Conservation (phyloP, 345 rosid genomes). For the Citrus hindsii region DNA sequence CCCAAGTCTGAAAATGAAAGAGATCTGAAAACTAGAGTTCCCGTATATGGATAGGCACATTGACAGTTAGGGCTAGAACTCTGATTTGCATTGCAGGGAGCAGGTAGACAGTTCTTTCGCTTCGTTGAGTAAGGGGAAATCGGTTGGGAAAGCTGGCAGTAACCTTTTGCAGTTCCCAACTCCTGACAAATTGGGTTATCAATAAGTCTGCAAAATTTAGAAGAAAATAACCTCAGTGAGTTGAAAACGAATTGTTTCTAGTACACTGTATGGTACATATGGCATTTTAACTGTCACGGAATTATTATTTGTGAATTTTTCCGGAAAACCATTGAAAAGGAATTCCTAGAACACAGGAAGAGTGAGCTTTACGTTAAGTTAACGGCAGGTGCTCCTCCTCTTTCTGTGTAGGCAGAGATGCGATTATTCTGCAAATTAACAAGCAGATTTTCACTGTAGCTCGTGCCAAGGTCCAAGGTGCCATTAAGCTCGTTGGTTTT, state of each 20-base stretch:
- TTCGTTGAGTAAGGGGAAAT: constrained; percentile 37
- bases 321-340: background rate
- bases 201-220: constrained; percentile 50
- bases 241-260: background rate
- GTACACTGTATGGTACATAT: background rate
- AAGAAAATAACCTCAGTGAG: background rate
- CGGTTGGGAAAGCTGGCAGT: constrained; percentile 36
- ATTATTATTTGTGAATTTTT: background rate
- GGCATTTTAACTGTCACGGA: background rate
- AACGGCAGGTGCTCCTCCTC: constrained; percentile 5
- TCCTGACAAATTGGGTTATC: constrained; percentile 62
- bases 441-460: constrained; percentile 37
- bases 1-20: constrained; percentile 59
- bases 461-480: constrained; percentile 49
- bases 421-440: constrained; percentile 56
- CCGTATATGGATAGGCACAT: constrained; percentile 67
- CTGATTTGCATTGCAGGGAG: constrained; percentile 31
- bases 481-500: constrained; percentile 48
- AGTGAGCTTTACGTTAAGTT: constrained; percentile 46
- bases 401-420: constrained; percentile 26
- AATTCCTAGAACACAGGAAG: background rate
- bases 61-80: constrained; percentile 56
- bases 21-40: constrained; percentile 57
- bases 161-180: constrained; percentile 21
- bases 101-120: constrained; percentile 38